Percentiles rank a stretch among this genome's conserved stretches.
Conservation (phyloP, 345 rosid species). For the Moricandia moricandioides region DNA sequence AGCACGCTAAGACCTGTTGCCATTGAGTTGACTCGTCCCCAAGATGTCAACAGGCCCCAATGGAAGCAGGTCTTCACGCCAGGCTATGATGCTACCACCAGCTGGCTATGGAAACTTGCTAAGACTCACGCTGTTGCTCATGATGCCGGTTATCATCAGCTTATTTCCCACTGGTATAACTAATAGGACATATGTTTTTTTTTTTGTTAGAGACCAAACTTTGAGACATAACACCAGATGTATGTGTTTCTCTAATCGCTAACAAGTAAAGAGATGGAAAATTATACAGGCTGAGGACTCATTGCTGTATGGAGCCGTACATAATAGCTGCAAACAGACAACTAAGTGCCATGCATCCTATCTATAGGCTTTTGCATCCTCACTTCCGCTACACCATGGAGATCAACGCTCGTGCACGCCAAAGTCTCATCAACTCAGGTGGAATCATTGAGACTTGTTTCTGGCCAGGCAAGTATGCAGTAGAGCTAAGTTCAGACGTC, state of each 20-base stretch:
- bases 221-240: neutral
- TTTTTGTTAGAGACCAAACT: neutral
- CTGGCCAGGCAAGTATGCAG: constrained; percentile 52
- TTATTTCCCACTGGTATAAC: constrained; percentile 75
- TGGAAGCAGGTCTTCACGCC: constrained; percentile 61
- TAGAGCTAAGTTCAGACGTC: constrained; percentile 52
- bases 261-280: neutral
- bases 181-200: neutral
- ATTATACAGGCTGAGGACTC: constrained; percentile 62
- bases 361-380: constrained; percentile 55
- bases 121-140: constrained; percentile 66
- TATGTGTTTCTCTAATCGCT: neutral
- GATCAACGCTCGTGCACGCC: constrained; percentile 70
- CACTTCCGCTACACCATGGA: constrained; percentile 81
- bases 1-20: constrained; percentile 57
- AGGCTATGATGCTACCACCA: constrained; percentile 40
- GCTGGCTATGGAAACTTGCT: constrained; percentile 75
- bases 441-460: constrained; percentile 68
- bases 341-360: constrained; percentile 70
- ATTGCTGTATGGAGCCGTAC: constrained; percentile 61
- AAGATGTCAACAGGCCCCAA: constrained; percentile 51
- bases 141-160: constrained; percentile 66
- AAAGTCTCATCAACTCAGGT: constrained; percentile 48
- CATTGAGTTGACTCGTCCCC: constrained; percentile 67
- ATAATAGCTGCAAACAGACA: constrained; percentile 69